phyloP scores from a whole-genome alignment of 768 basidiomycete species.

The Suillus luteus region DNA sequence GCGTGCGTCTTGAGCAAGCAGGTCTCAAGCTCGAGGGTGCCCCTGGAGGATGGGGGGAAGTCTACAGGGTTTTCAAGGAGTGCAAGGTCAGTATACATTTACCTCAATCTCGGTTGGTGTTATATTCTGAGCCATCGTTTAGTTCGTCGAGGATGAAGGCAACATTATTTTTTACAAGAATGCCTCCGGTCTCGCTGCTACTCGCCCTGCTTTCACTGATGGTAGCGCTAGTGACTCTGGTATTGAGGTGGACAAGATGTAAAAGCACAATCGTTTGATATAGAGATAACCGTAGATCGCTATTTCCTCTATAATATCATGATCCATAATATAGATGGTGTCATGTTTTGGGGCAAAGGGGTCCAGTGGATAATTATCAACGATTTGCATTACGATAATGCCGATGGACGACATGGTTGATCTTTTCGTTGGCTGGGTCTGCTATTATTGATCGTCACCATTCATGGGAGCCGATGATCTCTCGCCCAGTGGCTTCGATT shows the following conservation, averaged over 20 bases:
- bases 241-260: slow-evolving; percentile 51
- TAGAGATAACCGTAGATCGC: neutral
- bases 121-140: slow-evolving; percentile 6
- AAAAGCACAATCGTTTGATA: slow-evolving; percentile 15
- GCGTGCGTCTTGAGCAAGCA: slow-evolving; percentile 62
- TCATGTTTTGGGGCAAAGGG: neutral
- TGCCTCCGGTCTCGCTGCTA: slow-evolving; percentile 71
- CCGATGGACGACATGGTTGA: neutral
- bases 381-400: slow-evolving; percentile 3
- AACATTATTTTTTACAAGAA: slow-evolving; percentile 93
- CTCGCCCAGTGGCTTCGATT: too few species aligned
- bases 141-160: slow-evolving; percentile 95
- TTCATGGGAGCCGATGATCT: too few species aligned
- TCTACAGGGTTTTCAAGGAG: slow-evolving; percentile 72
- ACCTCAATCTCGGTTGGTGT: neutral
- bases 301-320: neutral
- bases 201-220: slow-evolving; percentile 67
- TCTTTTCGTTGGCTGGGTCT: neutral
- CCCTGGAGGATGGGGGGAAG: slow-evolving; percentile 80
- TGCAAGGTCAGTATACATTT: slow-evolving; percentile 58
- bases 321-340: neutral
- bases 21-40: slow-evolving; percentile 67
- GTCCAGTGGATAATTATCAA: neutral
- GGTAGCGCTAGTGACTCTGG: slow-evolving; percentile 64
- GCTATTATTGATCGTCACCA: slow-evolving; percentile 12